phyloP scores from a whole-genome alignment of 2,329 filamentous ascomycete species.

The Graphilbum fragrans region DNA sequence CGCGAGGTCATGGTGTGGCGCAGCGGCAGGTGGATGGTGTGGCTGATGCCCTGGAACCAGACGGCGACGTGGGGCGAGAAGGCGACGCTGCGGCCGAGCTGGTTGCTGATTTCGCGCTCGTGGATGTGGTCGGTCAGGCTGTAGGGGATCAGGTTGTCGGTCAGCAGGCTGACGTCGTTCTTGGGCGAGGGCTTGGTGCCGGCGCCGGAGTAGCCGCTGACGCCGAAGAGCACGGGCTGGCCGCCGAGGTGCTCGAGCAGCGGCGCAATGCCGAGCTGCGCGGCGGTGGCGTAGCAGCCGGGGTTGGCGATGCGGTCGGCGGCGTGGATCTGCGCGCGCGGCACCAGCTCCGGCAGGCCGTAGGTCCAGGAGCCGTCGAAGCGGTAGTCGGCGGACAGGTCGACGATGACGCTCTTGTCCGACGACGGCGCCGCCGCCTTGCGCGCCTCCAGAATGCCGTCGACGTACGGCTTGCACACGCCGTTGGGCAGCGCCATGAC shows the following conservation, averaged over 20 bases:
- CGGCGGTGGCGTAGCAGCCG: slow-evolving; percentile 89
- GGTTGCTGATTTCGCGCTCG: slow-evolving; percentile 75
- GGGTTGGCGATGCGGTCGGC: slow-evolving; percentile 82
- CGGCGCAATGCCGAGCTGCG: slow-evolving; percentile 79
- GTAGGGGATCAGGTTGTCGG: slow-evolving; percentile 83
- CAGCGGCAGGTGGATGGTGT: slow-evolving; percentile 82
- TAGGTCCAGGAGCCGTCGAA: slow-evolving; percentile 83
- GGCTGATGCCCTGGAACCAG: slow-evolving; percentile 93
- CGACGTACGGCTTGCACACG: slow-evolving; percentile 86
- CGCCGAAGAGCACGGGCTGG: slow-evolving; percentile 74
- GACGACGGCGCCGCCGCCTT: slow-evolving; percentile 31
- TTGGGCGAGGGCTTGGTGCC: slow-evolving; percentile 90
- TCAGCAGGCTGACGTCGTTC: slow-evolving; percentile 77
- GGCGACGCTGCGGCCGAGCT: slow-evolving; percentile 59
- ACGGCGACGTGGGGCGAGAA: slow-evolving; percentile 93
- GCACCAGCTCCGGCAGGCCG: slow-evolving; percentile 75
- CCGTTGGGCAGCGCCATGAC: slow-evolving; percentile 95
- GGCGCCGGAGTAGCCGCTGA: slow-evolving; percentile 88
- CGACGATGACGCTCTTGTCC: slow-evolving; percentile 66
- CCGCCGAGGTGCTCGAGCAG: slow-evolving; percentile 65
- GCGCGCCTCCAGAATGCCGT: slow-evolving; percentile 66
- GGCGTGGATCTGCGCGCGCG: slow-evolving; percentile 62
- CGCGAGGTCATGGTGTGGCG: slow-evolving; percentile 78
- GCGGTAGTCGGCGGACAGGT: slow-evolving; percentile 93
- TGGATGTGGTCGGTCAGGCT: slow-evolving; percentile 89